Percentiles rank a stretch among this genome's conserved stretches.
These are phyloP conservation scores for Globisporangium recalcitrans DNA, from an alignment of 352 stramenopile genomes.

Conservation along the genomic window DNA sequence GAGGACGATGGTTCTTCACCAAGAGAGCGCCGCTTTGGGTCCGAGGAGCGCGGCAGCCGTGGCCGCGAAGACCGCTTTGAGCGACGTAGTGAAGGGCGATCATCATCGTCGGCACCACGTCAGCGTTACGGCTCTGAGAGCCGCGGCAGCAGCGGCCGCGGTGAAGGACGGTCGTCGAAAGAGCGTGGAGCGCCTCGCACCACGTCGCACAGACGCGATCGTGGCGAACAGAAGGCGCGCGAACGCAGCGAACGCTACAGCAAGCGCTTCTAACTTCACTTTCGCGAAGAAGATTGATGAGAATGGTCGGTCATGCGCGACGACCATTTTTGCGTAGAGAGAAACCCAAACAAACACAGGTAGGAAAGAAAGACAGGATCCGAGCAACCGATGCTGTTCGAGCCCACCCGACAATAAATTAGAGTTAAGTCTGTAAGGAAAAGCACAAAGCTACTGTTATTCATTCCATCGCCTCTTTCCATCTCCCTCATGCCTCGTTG, in stretches of 20 bases:
- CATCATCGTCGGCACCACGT: background rate
- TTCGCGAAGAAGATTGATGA: too few species aligned
- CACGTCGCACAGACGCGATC: slow-evolving; percentile 15
- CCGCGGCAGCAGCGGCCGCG: background rate
- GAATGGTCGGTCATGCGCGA: background rate
- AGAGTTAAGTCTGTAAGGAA: slow-evolving; percentile 6
- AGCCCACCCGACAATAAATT: slow-evolving; percentile 7
- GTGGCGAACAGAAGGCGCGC: slow-evolving; percentile 14
- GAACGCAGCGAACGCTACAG: slow-evolving; percentile 15
- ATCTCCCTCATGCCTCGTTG: background rate
- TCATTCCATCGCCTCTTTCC: background rate
- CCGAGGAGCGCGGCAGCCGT: background rate
- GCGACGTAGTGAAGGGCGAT: background rate
- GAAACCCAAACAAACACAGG: background rate
- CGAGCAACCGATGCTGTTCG: background rate
- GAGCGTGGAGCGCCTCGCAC: background rate
- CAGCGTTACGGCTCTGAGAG: slow-evolving; percentile 4
- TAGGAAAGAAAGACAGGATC: background rate
- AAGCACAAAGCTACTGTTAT: slow-evolving; percentile 1
- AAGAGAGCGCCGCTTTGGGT: slow-evolving; percentile 1
- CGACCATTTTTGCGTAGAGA: background rate
- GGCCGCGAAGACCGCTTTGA: slow-evolving; percentile 8
- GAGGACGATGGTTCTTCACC: background rate
- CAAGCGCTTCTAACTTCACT: slow-evolving; percentile 13
- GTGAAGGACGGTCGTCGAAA: slow-evolving; percentile 1